Conservation (phyloP, 169 alveolate genomes). For the Babesia ovis region DNA sequence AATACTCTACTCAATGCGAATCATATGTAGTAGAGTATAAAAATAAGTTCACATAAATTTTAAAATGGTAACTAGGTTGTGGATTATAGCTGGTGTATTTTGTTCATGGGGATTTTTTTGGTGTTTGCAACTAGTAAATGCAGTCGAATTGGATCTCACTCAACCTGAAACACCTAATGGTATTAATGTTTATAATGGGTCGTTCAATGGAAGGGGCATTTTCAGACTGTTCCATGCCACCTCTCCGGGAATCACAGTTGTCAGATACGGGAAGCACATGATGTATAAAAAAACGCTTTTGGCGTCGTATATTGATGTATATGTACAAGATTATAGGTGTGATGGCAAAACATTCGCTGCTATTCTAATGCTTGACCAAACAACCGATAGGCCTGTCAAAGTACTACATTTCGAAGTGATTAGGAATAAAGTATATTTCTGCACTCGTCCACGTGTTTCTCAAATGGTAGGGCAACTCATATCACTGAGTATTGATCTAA, state of each 20-base stretch:
- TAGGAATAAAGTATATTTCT: not conserved
- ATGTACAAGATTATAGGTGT: not conserved
- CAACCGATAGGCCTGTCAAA: not conserved
- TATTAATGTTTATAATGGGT: not conserved
- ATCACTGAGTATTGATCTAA: not conserved
- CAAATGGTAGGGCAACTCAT: not conserved
- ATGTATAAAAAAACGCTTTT: not conserved
- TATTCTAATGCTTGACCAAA: not conserved
- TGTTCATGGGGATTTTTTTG: not conserved
- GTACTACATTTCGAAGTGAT: not conserved
- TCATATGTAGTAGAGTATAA: too few species aligned
- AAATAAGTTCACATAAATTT: too few species aligned
- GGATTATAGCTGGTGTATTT: not conserved
- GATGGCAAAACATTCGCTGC: not conserved
- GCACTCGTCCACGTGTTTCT: not conserved
- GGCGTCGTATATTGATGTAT: not conserved
- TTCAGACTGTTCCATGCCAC: not conserved
- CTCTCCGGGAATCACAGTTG: not conserved
- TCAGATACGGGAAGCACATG: not conserved
- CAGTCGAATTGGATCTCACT: not conserved
- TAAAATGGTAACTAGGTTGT: not conserved
- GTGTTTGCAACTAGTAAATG: not conserved
- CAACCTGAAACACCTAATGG: not conserved
- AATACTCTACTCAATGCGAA: too few species aligned
- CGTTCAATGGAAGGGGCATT: not conserved